These are phyloP conservation scores for Starmerella sirachaensis DNA, from an alignment of 805 yeast species.

Conservation along the genomic window DNA sequence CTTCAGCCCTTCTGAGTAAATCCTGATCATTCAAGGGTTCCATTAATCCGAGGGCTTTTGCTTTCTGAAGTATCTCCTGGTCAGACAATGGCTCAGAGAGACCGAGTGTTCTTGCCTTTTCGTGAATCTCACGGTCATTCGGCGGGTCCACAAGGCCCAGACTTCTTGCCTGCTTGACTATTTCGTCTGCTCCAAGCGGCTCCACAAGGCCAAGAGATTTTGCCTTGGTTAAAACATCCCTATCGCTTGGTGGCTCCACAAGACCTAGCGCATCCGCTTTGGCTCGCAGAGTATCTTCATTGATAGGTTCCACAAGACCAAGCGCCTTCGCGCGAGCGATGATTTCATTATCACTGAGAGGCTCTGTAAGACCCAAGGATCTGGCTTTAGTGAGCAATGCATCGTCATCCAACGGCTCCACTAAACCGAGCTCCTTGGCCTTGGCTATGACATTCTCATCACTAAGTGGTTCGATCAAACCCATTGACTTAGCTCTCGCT, in stretches of 20 bases:
- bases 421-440: conserved; percentile 15
- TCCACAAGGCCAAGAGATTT: conserved; percentile 11
- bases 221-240: conserved; percentile 12
- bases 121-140: conserved; percentile 6
- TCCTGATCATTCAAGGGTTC: conserved; percentile 26
- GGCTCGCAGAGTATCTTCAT: conserved; percentile 38
- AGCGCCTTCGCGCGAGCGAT: conserved; percentile 62
- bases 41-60: conserved; percentile 21
- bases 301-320: conserved; percentile 48
- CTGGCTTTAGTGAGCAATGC: conserved; percentile 18
- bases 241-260: conserved; percentile 12
- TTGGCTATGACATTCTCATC: conserved; percentile 5
- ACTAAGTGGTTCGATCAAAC: conserved; percentile 12
- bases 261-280: conserved; percentile 24
- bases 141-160: conserved; percentile 14
- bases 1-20: conserved; percentile 6
- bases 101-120: conserved; percentile 21
- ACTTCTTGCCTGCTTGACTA: conserved; percentile 8
- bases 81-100: conserved; percentile 32
- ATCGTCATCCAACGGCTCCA: conserved; percentile 6
- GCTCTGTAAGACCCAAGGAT: conserved; percentile 21
- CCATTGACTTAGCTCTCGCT: conserved; percentile 11
- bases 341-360: conserved; percentile 12
- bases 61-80: conserved; percentile 31
- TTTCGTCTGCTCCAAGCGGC: conserved; percentile 8